These are phyloP conservation scores for Prasinococcaceae sp. DNA, from an alignment of 139 green algal species.

Conservation along the genomic window DNA sequence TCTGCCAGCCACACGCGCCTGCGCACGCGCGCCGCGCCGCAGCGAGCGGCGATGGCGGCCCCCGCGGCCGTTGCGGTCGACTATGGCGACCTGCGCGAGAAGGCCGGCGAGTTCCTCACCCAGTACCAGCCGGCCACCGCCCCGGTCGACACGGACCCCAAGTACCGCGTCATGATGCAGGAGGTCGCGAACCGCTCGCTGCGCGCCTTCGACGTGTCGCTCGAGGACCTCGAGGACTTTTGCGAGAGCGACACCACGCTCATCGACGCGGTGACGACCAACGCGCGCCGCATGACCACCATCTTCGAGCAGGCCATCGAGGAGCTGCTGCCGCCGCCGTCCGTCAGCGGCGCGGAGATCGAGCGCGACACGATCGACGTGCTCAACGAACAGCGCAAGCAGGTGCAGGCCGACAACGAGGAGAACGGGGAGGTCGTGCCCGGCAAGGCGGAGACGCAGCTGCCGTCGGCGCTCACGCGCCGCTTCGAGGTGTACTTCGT, in stretches of 20 bases:
- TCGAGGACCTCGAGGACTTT: neutral
- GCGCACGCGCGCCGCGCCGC: no score
- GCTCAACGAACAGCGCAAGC: conserved; percentile 25
- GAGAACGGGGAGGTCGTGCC: conserved; percentile 9
- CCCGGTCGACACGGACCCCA: no score
- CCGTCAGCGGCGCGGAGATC: neutral
- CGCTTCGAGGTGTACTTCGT: conserved; percentile 74
- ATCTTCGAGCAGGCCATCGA: conserved; percentile 72
- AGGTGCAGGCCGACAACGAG: conserved; percentile 1
- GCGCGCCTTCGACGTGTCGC: conserved; percentile 30
- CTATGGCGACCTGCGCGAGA: no score
- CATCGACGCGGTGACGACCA: conserved; percentile 40
- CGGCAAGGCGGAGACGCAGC: conserved; percentile 11
- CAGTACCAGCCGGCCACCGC: no score
- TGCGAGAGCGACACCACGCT: conserved; percentile 27
- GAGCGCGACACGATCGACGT: conserved; percentile 65
- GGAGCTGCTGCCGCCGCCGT: conserved; percentile 44
- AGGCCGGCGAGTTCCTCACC: no score
- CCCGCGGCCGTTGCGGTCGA: no score
- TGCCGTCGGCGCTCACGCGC: conserved; percentile 62
- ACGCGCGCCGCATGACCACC: conserved; percentile 58
- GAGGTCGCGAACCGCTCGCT: conserved; percentile 67
- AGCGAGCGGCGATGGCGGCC: no score
- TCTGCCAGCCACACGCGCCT: no score
- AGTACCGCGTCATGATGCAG: conserved; percentile 53